phyloP scores from a whole-genome alignment of 2,329 filamentous ascomycete species.

The Elsinoe arachidis region DNA sequence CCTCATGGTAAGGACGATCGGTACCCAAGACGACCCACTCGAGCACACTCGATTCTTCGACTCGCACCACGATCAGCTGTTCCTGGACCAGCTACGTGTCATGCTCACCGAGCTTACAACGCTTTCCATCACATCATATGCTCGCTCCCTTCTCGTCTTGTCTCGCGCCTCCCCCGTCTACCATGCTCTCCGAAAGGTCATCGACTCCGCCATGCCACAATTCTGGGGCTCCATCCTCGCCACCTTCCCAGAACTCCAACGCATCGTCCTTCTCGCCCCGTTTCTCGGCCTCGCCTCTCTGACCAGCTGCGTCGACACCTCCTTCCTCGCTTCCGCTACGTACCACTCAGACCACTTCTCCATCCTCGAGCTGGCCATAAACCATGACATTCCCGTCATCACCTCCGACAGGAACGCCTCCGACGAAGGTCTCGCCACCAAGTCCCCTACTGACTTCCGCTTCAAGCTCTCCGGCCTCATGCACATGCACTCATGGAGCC shows the following conservation, averaged over 20 bases:
- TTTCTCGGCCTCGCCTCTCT: not conserved
- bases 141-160: not conserved
- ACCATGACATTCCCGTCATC: not conserved
- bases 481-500: constrained; percentile 8
- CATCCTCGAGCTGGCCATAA: constrained; percentile 7
- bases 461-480: not conserved
- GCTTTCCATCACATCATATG: not conserved
- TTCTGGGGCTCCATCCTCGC: not conserved
- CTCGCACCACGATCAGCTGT: not conserved
- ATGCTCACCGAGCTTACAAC: not conserved
- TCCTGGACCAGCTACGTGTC: not conserved
- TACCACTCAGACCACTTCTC: not conserved
- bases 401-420: not conserved
- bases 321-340: not conserved
- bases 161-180: not conserved
- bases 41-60: not conserved
- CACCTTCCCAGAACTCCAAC: not conserved
- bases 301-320: not conserved
- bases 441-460: constrained; percentile 2
- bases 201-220: not conserved
- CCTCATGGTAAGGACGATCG: not conserved
- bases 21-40: not conserved
- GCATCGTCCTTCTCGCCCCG: not conserved
- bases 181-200: not conserved
- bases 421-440: constrained; percentile 10